Conservation (phyloP, 129 eudicot genomes). For the Artemisia tridentata region DNA sequence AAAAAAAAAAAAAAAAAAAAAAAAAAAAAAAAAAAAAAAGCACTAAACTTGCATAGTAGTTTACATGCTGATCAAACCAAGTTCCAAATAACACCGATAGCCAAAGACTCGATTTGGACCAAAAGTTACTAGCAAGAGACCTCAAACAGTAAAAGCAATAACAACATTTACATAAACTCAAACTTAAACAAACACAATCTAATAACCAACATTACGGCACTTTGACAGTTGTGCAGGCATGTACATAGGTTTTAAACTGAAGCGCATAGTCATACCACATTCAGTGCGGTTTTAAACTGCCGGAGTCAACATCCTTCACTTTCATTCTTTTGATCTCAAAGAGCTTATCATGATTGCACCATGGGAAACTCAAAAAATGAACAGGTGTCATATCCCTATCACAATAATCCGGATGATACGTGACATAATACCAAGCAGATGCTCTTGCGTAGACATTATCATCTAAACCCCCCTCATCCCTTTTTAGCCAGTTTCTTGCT, state of each 20-base stretch:
- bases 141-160: background rate
- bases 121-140: background rate
- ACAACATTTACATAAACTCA: slow-evolving; percentile 17
- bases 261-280: slow-evolving; percentile 26
- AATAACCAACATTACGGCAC: background rate
- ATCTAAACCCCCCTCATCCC: slow-evolving; percentile 26
- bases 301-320: slow-evolving; percentile 16
- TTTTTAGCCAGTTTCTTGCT: slow-evolving; percentile 62
- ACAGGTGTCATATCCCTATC: slow-evolving; percentile 51
- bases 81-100: too few species aligned
- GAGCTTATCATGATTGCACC: slow-evolving; percentile 78
- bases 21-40: too few species aligned
- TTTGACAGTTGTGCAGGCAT: background rate
- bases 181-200: slow-evolving; percentile 14
- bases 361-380: slow-evolving; percentile 78
- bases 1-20: too few species aligned
- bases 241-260: slow-evolving; percentile 1
- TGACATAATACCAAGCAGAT: slow-evolving; percentile 84
- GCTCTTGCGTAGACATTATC: slow-evolving; percentile 56
- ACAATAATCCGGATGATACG: slow-evolving; percentile 66
- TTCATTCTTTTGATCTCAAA: slow-evolving; percentile 53
- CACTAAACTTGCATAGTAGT: too few species aligned
- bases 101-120: background rate
- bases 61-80: too few species aligned
- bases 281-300: slow-evolving; percentile 24